These are phyloP conservation scores for Annona squamosa DNA, from an alignment of 164 flowering plant species.

Conservation along the genomic window DNA sequence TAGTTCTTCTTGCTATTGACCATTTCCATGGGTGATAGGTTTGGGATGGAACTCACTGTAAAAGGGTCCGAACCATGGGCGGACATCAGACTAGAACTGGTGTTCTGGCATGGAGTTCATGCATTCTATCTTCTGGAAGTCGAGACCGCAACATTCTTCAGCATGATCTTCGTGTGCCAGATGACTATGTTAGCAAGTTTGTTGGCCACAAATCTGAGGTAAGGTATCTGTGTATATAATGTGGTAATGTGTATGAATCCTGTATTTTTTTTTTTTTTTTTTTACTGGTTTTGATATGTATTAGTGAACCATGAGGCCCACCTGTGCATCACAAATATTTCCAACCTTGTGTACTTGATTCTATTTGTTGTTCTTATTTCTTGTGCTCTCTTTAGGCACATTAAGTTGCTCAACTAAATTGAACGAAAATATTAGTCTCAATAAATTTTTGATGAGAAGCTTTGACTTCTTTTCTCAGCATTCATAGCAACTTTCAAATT, in stretches of 20 bases:
- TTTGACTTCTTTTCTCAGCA: too few species aligned
- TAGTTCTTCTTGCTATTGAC: too few species aligned
- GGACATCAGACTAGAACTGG: conserved; percentile 98
- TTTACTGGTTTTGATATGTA: not conserved
- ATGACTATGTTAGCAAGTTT: conserved; percentile 70
- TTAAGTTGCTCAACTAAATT: too few species aligned
- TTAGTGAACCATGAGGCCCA: too few species aligned
- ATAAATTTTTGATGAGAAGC: too few species aligned
- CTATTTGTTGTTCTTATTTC: too few species aligned
- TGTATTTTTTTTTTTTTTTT: too few species aligned
- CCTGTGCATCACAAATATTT: too few species aligned
- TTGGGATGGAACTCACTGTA: conserved; percentile 94
- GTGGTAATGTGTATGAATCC: not conserved
- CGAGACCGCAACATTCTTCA: conserved; percentile 89
- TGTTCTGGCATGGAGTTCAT: conserved; percentile 90
- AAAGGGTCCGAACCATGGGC: conserved; percentile 73
- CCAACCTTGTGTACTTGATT: too few species aligned
- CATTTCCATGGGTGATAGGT: conserved; percentile 30
- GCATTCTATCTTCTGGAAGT: conserved; percentile 87
- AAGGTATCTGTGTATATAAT: not conserved
- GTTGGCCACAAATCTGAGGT: conserved; percentile 98
- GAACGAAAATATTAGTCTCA: too few species aligned
- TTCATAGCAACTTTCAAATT: too few species aligned
- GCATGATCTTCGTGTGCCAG: conserved; percentile 85
- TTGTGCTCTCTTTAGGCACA: too few species aligned